Base-by-base conservation (phyloP, 192 early-diverging fungal genomes). In the Lobulomyces angularis region DNA sequence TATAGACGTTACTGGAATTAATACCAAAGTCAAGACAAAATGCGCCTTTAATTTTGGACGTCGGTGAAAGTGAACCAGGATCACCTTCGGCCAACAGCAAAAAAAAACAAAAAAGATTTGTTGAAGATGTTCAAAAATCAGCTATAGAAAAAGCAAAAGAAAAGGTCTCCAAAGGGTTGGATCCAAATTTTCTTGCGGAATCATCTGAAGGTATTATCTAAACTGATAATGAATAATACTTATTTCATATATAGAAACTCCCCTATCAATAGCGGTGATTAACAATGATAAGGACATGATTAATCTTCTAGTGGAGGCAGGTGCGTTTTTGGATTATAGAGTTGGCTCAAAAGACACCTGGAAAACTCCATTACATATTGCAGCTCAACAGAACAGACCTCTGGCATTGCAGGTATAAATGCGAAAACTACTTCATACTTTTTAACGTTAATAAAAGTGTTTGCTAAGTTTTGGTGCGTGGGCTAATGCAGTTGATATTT, bases 81-180 rank as follows among this genome's bases (percentile, higher is more conserved):
- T 42, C 53, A 1, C 61, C 65, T 2, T 51, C 56, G 25, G 6
- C 24, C 12, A 39, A 19, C 38, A 21, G 41, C 50, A 55, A 51
- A 23, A 73, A 69, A 43, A 69, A 65, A 36, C 70, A 73, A 49
- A 73, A 69, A 29, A 59, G 50, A 35, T 61, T 73, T 23, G 9
- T 61, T 21, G 70, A 73, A 31, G 70, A 68, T 24, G 34, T 67
- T 34, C 31, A 44, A 43, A 73, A 69, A 35, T 62, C 65, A 2
- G 47, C 50, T 25, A 23, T 61, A 9, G 70, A 73, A 23, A 62
- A 58, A 26, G 43, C 66, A 25, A 36, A 48, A 14, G 70, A 73
- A 24, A 40, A 55, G 31, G 50, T 42, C n/a, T 11, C 17, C 3
- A 56, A 50, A 34, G 55, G 53, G 7, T 28, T 62, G 7, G 70